phyloP scores from a whole-genome alignment of 2,329 filamentous ascomycete genomes.

The Epichloe scottii region DNA sequence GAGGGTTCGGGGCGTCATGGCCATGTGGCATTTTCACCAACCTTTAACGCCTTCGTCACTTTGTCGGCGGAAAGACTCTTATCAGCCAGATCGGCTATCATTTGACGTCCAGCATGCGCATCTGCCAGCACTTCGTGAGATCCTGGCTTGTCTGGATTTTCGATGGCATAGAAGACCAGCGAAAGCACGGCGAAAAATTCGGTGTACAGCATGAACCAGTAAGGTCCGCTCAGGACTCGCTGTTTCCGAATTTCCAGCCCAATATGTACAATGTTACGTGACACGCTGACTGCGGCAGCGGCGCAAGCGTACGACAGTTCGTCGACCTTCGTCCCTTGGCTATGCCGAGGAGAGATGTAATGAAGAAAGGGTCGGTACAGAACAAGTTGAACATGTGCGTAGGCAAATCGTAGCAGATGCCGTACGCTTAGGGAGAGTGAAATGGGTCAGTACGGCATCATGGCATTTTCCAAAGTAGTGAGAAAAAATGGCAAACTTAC shows the following conservation, averaged over 20 bases:
- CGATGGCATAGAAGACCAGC: slow-evolving; percentile 65
- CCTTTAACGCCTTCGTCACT: slow-evolving; percentile 65
- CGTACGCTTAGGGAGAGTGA: slow-evolving; percentile 40
- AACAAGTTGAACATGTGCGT: slow-evolving; percentile 72
- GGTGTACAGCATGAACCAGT: slow-evolving; percentile 80
- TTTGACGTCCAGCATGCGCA: slow-evolving; percentile 71
- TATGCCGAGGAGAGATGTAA: slow-evolving; percentile 58
- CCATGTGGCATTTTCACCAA: slow-evolving; percentile 28
- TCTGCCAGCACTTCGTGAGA: slow-evolving; percentile 74
- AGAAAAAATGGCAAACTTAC: slow-evolving; percentile 33
- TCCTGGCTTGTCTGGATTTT: slow-evolving; percentile 64
- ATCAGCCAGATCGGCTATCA: slow-evolving; percentile 65
- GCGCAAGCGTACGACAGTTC: slow-evolving; percentile 67
- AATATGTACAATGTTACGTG: slow-evolving; percentile 66
- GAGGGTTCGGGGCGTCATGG: not conserved
- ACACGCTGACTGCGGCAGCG: slow-evolving; percentile 48
- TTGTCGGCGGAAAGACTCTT: slow-evolving; percentile 82
- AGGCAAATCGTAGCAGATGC: slow-evolving; percentile 66
- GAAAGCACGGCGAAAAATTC: slow-evolving; percentile 74
- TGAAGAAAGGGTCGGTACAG: slow-evolving; percentile 75
- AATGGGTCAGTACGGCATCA: not conserved
- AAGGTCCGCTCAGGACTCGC: slow-evolving; percentile 64
- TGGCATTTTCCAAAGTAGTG: not conserved
- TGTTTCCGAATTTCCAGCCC: slow-evolving; percentile 65
- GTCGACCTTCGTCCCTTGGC: slow-evolving; percentile 47